A percentile compares a stretch with the other conserved stretches of the same genome.
Conservation (phyloP, 129 eudicot species). For the Chrysanthemum seticuspe region DNA sequence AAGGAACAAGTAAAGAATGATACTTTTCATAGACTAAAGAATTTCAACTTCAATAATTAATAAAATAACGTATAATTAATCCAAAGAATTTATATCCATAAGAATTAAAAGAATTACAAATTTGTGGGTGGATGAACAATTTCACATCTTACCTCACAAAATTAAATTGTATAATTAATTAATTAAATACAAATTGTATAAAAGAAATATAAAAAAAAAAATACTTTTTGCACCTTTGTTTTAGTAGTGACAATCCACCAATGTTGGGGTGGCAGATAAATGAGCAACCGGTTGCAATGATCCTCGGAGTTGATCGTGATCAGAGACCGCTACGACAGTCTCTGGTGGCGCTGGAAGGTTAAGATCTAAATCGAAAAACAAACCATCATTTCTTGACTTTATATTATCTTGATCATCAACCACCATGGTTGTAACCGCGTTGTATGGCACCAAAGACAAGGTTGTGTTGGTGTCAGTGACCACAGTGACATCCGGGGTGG, state of each 20-base stretch:
- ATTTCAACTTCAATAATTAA: conserved; percentile 3
- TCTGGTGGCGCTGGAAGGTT: conserved; percentile 85
- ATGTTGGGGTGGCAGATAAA: conserved; percentile 56
- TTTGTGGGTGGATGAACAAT: conserved; percentile 27
- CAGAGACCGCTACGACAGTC: conserved; percentile 21
- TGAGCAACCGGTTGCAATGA: conserved; percentile 37
- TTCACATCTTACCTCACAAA: conserved; percentile 33
- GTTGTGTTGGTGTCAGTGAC: conserved; percentile 29
- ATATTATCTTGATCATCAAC: conserved; percentile 13
- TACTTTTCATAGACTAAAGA: conserved; percentile 28
- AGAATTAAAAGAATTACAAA: conserved; percentile 9
- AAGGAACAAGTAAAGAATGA: conserved; percentile 49
- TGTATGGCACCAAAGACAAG: conserved; percentile 38
- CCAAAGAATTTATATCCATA: conserved; percentile 28
- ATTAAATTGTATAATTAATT: conserved; percentile 15
- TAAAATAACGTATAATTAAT: conserved; percentile 12
- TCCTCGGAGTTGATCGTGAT: conserved; percentile 34
- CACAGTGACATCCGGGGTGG: conserved; percentile 4
- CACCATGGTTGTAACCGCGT: conserved; percentile 16
- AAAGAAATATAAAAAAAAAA: conserved; percentile 23
- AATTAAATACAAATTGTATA: conserved; percentile 25
- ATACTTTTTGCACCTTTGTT: conserved; percentile 40
- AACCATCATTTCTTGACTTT: conserved; percentile 32
- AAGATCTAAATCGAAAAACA: conserved; percentile 87
- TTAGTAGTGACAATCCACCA: conserved; percentile 83